A percentile compares a stretch with the other conserved stretches of the same genome.
Conservation (phyloP, 441 rosid species). For the Kokia cookei region DNA sequence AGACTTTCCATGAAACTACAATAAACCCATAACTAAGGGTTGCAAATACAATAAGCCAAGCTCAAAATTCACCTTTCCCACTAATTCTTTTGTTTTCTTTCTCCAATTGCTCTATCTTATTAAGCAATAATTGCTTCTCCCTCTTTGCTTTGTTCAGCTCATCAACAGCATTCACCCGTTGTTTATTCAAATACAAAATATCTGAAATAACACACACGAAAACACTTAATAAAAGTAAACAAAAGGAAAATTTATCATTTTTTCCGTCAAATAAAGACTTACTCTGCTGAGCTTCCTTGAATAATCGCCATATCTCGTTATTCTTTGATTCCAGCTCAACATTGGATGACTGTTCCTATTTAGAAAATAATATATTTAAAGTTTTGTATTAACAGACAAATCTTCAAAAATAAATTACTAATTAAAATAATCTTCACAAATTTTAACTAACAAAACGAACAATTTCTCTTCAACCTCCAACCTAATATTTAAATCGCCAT, state of each 20-base stretch:
- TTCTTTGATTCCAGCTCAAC: constrained; percentile 25
- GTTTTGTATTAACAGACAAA: background rate
- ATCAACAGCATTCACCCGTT: constrained; percentile 54
- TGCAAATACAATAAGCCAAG: constrained; percentile 4
- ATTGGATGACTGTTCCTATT: constrained; percentile 30
- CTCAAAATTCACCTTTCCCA: constrained; percentile 33
- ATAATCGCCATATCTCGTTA: constrained; percentile 54
- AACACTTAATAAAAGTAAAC: background rate
- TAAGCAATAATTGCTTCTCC: constrained; percentile 49
- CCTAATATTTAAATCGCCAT: background rate
- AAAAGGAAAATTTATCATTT: background rate
- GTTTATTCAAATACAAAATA: constrained; percentile 61
- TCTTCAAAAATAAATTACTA: background rate
- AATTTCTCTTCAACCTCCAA: background rate
- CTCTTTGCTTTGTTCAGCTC: constrained; percentile 44
- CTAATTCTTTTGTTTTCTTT: constrained; percentile 21
- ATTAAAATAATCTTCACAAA: background rate
- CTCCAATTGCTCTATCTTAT: constrained; percentile 43
- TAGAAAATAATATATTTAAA: background rate
- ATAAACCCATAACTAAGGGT: background rate
- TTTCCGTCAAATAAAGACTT: background rate
- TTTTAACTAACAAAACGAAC: background rate
- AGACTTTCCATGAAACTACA: background rate
- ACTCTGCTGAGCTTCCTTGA: constrained; percentile 80
- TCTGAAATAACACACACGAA: constrained; percentile 26